A percentile compares a stretch with the other conserved stretches of the same genome.
phyloP scores from a whole-genome alignment of 2,329 filamentous ascomycete species.

The Pseudogymnoascus sp. region DNA sequence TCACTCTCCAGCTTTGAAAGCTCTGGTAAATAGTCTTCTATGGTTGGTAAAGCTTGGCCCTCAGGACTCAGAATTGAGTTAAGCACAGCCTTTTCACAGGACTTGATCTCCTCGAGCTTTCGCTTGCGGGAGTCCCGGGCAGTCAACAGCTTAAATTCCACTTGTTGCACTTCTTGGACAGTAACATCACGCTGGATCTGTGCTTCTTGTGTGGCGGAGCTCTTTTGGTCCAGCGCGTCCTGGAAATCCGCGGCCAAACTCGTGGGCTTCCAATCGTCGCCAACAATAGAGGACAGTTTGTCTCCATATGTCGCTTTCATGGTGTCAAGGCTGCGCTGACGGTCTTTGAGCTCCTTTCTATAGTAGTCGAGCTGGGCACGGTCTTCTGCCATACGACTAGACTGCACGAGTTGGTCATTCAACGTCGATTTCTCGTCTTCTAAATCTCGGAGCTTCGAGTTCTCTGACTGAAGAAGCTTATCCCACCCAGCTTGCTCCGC shows the following conservation, averaged over 20 bases:
- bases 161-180: conserved; percentile 66
- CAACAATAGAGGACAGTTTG: conserved; percentile 61
- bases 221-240: conserved; percentile 51
- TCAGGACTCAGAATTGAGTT: conserved; percentile 40
- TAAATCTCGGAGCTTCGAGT: conserved; percentile 58
- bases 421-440: conserved; percentile 69
- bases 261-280: conserved; percentile 59
- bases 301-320: conserved; percentile 68
- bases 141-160: conserved; percentile 66
- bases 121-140: conserved; percentile 58
- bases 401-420: conserved; percentile 74
- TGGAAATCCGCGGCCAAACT: conserved; percentile 69
- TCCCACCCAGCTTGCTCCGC: conserved; percentile 64
- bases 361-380: conserved; percentile 77
- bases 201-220: conserved; percentile 53
- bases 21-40: conserved; percentile 50
- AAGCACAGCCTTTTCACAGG: conserved; percentile 53
- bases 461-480: conserved; percentile 59
- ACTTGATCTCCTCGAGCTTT: conserved; percentile 55
- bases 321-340: conserved; percentile 68
- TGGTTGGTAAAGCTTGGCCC: conserved; percentile 35
- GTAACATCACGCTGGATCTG: conserved; percentile 65
- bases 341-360: conserved; percentile 71
- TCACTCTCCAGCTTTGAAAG: conserved; percentile 45
- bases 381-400: conserved; percentile 73